phyloP scores from a whole-genome alignment of 257 asterid species.

The Solanum sejunctum region DNA sequence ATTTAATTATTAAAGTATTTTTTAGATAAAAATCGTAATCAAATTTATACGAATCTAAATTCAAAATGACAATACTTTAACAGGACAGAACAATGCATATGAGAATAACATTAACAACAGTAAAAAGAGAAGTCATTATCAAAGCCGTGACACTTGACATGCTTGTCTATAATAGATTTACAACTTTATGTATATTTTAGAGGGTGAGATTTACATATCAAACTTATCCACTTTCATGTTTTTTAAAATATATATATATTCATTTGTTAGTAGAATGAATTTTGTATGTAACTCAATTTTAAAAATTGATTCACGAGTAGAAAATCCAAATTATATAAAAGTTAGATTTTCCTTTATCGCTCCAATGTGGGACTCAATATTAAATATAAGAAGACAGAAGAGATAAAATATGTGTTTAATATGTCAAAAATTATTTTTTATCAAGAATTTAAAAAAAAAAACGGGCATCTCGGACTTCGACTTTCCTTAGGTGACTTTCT shows the following conservation, averaged over 20 bases:
- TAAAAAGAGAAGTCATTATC: conserved; percentile 14
- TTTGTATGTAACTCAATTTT: no score
- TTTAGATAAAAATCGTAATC: no score
- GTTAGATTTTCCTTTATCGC: neutral
- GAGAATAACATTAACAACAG: neutral
- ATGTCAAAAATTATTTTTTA: neutral
- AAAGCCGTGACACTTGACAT: conserved; percentile 11
- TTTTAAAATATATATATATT: no score
- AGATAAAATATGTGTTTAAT: neutral
- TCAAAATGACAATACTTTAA: no score
- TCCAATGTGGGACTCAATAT: neutral
- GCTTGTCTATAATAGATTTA: conserved; percentile 10
- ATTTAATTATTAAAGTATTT: no score
- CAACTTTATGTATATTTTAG: neutral
- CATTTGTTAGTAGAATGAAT: no score
- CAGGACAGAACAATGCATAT: neutral
- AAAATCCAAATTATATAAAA: no score
- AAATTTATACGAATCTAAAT: no score
- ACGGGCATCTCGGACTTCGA: no score
- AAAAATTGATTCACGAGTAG: no score
- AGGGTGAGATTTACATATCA: conserved; percentile 32
- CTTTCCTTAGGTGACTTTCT: no score
- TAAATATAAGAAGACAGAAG: neutral
- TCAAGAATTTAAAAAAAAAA: no score
- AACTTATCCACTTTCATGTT: conserved; percentile 13